These are phyloP conservation scores for Colletotrichum sansevieriae DNA, from an alignment of 2,329 filamentous ascomycete genomes.

Conservation along the genomic window DNA sequence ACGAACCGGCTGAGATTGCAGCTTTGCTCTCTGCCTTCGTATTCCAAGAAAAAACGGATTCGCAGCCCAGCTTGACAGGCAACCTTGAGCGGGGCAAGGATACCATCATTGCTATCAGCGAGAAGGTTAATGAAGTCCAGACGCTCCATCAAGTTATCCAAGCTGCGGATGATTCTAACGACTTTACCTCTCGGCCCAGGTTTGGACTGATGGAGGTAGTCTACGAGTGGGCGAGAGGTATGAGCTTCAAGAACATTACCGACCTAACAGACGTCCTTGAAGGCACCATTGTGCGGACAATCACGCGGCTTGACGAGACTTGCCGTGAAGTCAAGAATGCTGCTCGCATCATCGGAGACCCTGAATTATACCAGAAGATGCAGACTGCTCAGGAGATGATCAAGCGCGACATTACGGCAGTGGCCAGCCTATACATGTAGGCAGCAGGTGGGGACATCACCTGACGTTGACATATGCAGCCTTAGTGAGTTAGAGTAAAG, in stretches of 20 bases:
- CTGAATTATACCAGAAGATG: slow-evolving; percentile 95
- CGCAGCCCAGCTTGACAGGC: slow-evolving; percentile 82
- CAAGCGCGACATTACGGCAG: slow-evolving; percentile 93
- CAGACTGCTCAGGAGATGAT: slow-evolving; percentile 97
- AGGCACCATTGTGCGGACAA: slow-evolving; percentile 95
- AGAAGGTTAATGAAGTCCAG: slow-evolving; percentile 93
- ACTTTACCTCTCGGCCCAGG: slow-evolving; percentile 87
- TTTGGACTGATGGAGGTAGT: slow-evolving; percentile 98
- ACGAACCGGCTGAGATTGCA: slow-evolving; percentile 96
- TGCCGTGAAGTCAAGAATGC: slow-evolving; percentile 98
- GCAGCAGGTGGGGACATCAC: neutral
- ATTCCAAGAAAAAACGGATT: slow-evolving; percentile 96
- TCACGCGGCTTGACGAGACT: slow-evolving; percentile 93
- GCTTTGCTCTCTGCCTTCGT: slow-evolving; percentile 94
- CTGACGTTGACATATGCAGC: too few species aligned
- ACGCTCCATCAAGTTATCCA: slow-evolving; percentile 93
- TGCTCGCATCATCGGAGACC: slow-evolving; percentile 94
- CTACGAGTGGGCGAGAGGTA: slow-evolving; percentile 97
- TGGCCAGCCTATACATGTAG: slow-evolving; percentile 89
- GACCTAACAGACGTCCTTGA: slow-evolving; percentile 96
- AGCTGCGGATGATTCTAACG: slow-evolving; percentile 89
- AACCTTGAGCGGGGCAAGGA: slow-evolving; percentile 85
- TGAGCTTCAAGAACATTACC: slow-evolving; percentile 98
- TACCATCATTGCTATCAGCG: slow-evolving; percentile 89
- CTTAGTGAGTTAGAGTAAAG: neutral